A percentile compares a stretch with the other conserved stretches of the same genome.
Conservation (phyloP, 2,329 filamentous ascomycete genomes). For the Fusarium sororula region DNA sequence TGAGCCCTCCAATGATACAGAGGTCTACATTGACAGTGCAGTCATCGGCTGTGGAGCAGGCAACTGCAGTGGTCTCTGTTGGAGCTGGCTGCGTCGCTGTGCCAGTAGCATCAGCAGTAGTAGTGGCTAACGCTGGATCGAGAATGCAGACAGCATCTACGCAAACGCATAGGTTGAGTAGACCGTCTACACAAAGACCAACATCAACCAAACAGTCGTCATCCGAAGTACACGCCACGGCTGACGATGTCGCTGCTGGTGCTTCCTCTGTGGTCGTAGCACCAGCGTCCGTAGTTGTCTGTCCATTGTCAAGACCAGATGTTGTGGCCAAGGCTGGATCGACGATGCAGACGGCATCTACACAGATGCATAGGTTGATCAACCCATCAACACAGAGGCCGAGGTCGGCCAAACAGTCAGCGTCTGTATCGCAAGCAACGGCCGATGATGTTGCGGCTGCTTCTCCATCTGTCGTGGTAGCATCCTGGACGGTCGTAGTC, state of each 20-base stretch:
- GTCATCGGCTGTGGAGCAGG: neutral
- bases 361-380: neutral
- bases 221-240: neutral
- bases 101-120: neutral
- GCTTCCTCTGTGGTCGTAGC: neutral
- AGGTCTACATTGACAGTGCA: neutral
- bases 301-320: neutral
- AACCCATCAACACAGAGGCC: too few relatives aligned
- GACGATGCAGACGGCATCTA: neutral
- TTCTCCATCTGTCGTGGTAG: too few relatives aligned
- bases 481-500: too few relatives aligned
- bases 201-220: neutral
- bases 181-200: neutral
- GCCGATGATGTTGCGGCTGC: too few relatives aligned
- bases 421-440: too few relatives aligned
- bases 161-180: constrained; percentile 3
- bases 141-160: neutral
- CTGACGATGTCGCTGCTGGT: neutral
- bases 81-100: neutral
- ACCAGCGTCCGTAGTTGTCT: neutral
- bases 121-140: neutral
- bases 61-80: neutral
- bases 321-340: neutral
- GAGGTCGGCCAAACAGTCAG: too few relatives aligned
- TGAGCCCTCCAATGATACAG: neutral